Base-by-base conservation (phyloP, 805 yeast species). In the Citeromyces nyonsensis region DNA sequence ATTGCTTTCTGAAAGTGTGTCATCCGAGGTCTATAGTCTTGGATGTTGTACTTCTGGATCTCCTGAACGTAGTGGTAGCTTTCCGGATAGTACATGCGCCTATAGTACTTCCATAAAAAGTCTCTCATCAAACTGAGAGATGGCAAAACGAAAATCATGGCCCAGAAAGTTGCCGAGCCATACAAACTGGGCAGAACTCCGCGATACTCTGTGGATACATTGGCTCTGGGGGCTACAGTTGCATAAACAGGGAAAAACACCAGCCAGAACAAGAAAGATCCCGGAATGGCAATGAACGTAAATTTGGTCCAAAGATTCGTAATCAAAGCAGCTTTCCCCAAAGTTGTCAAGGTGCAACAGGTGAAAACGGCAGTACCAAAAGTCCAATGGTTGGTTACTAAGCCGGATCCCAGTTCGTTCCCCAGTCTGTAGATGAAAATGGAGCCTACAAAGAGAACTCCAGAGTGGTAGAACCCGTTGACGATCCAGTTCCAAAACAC, bases 401-500 rank as follows among this genome's bases (percentile, higher is more conserved):
- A 57, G 5, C 97, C 99, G 43, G 62, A 57, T 5, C 70, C 57
- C 30, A 82, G 59, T 20, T 70, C 70, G 44, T 73, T 66, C 14
- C 93, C 85, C 43, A 66, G 67, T 35, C 64, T 59, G 53, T 78
- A 84, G 30, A 85, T 75, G 39, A 72, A 66, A 32, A 66, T 63
- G 10, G 83, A 63, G 24, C 88, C 77, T 29, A 85, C 58, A 50
- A 75, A 93, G 13, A 85, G 76, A 14, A 91, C 61, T 2, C 84
- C 82, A 9, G 95, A 83, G 51, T 91, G 99, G 54, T 72, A 91
- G 48, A 91, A 88, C 0, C 98, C 99, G 52, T 91, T 93, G 32
- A 74, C 57, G 29, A 91, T 82, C 98, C 98, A 91, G 12, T 94
- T 82, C 97, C 97, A 88, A 52, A 91, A 91, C 26, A 85, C 85